Base-by-base conservation (phyloP, 1,284 basidiomycete genomes). In the Leccinum griseonigrum region DNA sequence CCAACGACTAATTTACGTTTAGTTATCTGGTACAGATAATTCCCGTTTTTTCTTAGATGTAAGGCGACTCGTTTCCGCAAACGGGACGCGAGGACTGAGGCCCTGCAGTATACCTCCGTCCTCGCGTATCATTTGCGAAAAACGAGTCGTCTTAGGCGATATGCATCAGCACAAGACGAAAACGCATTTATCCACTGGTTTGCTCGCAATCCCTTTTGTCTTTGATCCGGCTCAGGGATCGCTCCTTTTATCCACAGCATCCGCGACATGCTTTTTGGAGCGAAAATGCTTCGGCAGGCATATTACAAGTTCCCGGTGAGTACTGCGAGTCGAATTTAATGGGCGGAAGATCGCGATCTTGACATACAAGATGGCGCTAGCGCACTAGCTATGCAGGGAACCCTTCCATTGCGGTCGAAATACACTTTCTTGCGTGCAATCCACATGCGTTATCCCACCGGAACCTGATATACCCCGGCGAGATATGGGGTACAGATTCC, bases 191-290 rank as follows among this genome's bases (percentile, higher is more conserved):
- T 59, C 34, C 57, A 55, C 43, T 28, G 50, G 56, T 61, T 61
- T 54, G 46, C 28, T 63, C 56, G 58, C 59, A 56, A 51, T 63
- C 31, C 28, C 43, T 58, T 59, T 65, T 61, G 52, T 51, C 26
- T 64, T 68, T 73, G 69, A 73, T 70, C 69, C 70, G 69, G 60
- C 46, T 71, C 67, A 70, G 71, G 61, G 70, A 72, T 60, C 29
- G 53, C 67, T 61, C 60, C 56, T 57, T 63, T 64, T 52, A 28
- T 61, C 60, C 52, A 46, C 63, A 60, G 59, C 58, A 60, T 56
- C 63, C 61, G 56, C 57, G 60, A 54, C 34, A 59, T 53, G 36
- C 52, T 57, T 34, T 56, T 58, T 53, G 18, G 52, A 54, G 59
- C 67, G 57, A 61, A 60, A 61, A 50, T 18, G 29, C 68, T 62